Evolutionary conservation across 306 rosid species (phyloP).

Genomic region (Macrotyloma uniflorum): DNA sequence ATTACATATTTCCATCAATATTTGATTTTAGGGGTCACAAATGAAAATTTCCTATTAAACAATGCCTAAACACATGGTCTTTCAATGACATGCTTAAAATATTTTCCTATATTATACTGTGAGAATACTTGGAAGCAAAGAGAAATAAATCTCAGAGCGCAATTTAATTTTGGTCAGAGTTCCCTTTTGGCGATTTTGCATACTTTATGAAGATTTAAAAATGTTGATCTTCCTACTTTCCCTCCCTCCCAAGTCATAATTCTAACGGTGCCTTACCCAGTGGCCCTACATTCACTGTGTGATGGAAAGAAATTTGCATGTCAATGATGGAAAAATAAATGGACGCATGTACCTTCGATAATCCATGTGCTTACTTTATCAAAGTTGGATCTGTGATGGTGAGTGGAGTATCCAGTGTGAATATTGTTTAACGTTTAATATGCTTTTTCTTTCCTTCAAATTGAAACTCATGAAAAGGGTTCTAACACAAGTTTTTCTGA

Average conservation of each 20-base stretch:
- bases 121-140: too few species aligned
- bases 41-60: too few species aligned
- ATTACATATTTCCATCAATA: too few species aligned
- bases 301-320: constrained; percentile 45
- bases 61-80: too few species aligned
- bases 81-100: too few species aligned
- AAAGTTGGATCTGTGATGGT: constrained; percentile 31
- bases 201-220: constrained; percentile 45
- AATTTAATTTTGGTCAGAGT: background rate
- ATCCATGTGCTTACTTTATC: constrained; percentile 44
- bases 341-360: constrained; percentile 45
- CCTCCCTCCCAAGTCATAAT: constrained; percentile 45
- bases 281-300: constrained; percentile 52
- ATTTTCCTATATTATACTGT: too few species aligned
- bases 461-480: constrained; percentile 4
- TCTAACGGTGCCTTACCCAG: constrained; percentile 18
- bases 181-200: background rate
- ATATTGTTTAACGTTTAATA: constrained; percentile 27
- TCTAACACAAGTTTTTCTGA: background rate
- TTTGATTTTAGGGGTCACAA: too few species aligned
- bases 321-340: constrained; percentile 49
- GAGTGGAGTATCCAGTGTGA: constrained; percentile 41
- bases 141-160: too few species aligned
- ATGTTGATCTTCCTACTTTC: constrained; percentile 35
- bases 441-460: constrained; percentile 14